A percentile compares a stretch with the other conserved stretches of the same genome.
phyloP scores from a whole-genome alignment of 2,329 filamentous ascomycete genomes.

The Cordyceps fumosorosea region DNA sequence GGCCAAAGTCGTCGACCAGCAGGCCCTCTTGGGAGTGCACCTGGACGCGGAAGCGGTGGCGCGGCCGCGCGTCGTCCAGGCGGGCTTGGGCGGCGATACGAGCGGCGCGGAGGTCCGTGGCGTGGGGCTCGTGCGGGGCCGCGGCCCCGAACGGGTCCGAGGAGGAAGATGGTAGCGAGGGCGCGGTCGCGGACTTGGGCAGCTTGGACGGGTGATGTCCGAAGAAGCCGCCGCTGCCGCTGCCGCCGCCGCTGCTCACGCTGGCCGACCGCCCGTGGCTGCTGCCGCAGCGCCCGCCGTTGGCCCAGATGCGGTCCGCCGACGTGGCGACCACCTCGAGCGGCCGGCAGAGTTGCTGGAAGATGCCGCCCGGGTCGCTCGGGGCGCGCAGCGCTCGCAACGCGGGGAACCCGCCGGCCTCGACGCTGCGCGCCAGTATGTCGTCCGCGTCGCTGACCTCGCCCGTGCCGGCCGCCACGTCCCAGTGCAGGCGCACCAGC shows the following conservation, averaged over 20 bases:
- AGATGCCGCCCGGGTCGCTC: slow-evolving; percentile 60
- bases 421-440: slow-evolving; percentile 58
- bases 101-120: slow-evolving; percentile 42
- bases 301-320: slow-evolving; percentile 36
- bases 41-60: slow-evolving; percentile 51
- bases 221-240: slow-evolving; percentile 16
- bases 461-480: slow-evolving; percentile 47
- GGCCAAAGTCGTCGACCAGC: slow-evolving; percentile 43
- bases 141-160: slow-evolving; percentile 13
- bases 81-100: slow-evolving; percentile 60
- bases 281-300: slow-evolving; percentile 10
- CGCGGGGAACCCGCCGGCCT: slow-evolving; percentile 53
- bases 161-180: slow-evolving; percentile 20
- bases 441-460: slow-evolving; percentile 46
- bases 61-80: slow-evolving; percentile 49
- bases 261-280: slow-evolving; percentile 20
- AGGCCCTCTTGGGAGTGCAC: slow-evolving; percentile 48
- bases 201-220: slow-evolving; percentile 17
- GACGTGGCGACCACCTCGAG: slow-evolving; percentile 46
- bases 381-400: slow-evolving; percentile 56
- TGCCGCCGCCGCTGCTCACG: slow-evolving; percentile 11
- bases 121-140: slow-evolving; percentile 20
- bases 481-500: slow-evolving; percentile 55
- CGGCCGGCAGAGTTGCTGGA: slow-evolving; percentile 64
- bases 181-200: slow-evolving; percentile 30